Evolutionary conservation across 208 protist genomes (phyloP).

Genomic region (Tetramitus jugosus): DNA sequence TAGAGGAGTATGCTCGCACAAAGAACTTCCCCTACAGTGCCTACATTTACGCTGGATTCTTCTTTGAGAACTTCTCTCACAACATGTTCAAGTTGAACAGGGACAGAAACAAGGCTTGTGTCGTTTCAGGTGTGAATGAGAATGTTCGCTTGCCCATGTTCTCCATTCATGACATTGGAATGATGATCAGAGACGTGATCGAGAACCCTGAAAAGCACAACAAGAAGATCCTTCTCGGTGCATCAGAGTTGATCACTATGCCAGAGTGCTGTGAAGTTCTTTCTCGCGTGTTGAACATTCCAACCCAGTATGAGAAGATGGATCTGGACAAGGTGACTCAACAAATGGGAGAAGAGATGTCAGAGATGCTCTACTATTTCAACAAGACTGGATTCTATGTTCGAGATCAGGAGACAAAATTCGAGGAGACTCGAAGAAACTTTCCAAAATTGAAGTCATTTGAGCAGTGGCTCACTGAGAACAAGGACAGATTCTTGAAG

Average conservation of each 20-base stretch:
- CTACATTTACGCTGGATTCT: not conserved
- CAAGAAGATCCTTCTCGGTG: not conserved
- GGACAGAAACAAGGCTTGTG: not conserved
- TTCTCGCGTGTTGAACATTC: not conserved
- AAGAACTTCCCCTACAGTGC: not conserved
- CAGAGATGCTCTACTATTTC: not conserved
- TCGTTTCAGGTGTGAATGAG: not conserved
- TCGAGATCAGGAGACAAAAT: not conserved
- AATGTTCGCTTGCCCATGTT: not conserved
- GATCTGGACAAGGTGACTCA: not conserved
- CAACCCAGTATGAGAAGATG: not conserved
- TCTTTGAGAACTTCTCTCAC: not conserved
- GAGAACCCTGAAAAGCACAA: not conserved
- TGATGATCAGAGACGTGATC: not conserved
- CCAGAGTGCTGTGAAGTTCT: not conserved
- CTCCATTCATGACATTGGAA: not conserved
- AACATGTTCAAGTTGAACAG: not conserved
- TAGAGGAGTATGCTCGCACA: not conserved
- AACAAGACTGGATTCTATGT: not conserved
- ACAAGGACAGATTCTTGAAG: too few relatives aligned
- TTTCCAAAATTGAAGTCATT: not conserved
- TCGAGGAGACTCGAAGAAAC: not conserved
- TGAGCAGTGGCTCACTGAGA: not conserved
- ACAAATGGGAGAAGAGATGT: not conserved
- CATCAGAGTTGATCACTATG: not conserved